Percentiles rank a stretch among this genome's conserved stretches.
Conservation (phyloP, 2,329 filamentous ascomycete species). For the Penicillium sp. region DNA sequence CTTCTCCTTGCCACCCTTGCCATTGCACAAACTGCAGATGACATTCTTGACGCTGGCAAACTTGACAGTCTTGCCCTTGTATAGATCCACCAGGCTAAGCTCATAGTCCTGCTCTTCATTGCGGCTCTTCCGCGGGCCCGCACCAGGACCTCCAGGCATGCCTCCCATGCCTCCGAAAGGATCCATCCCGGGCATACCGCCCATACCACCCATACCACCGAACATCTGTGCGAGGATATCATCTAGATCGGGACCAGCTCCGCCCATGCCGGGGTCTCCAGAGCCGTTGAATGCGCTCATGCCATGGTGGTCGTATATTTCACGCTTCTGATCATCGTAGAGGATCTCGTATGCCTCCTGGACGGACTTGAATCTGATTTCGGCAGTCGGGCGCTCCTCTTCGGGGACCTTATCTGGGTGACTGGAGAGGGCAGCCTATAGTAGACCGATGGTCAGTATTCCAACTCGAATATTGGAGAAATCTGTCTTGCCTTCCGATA, state of each 20-base stretch:
- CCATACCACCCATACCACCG: constrained; percentile 47
- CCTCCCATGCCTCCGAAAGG: constrained; percentile 50
- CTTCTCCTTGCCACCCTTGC: constrained; percentile 84
- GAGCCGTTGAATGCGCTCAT: constrained; percentile 91
- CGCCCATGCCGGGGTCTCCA: constrained; percentile 57
- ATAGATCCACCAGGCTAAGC: constrained; percentile 87
- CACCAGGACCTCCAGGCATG: constrained; percentile 36
- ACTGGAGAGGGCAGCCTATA: constrained; percentile 74
- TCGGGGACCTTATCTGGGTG: constrained; percentile 96
- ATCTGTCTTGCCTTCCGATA: constrained; percentile 72
- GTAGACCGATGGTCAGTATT: constrained; percentile 6
- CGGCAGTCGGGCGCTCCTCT: constrained; percentile 75
- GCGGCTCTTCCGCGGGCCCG: constrained; percentile 58
- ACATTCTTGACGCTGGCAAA: constrained; percentile 94
- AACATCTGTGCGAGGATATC: constrained; percentile 95
- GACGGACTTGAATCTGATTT: constrained; percentile 86
- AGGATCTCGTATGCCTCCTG: constrained; percentile 98
- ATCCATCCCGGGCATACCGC: constrained; percentile 48
- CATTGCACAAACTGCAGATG: constrained; percentile 81
- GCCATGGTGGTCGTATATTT: constrained; percentile 87
- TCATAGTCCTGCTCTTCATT: constrained; percentile 89
- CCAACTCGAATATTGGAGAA: neutral
- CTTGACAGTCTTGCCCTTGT: constrained; percentile 97
- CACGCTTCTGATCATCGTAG: constrained; percentile 87
- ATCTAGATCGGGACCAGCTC: constrained; percentile 67